Evolutionary conservation across 2,329 filamentous ascomycete species (phyloP).

Genomic region (Zasmidium citrigriseum): DNA sequence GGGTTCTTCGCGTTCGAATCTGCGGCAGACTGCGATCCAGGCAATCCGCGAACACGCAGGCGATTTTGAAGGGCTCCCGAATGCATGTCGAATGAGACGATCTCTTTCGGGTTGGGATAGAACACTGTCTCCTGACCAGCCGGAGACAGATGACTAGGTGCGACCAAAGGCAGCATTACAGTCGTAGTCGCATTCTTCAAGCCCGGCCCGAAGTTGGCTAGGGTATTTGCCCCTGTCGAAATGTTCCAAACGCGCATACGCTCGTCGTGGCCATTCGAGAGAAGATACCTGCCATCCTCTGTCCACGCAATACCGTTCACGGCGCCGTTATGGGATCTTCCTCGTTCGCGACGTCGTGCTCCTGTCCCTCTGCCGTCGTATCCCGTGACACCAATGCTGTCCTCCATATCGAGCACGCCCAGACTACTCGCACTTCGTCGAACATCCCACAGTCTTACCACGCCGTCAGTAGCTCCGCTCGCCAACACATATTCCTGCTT

Average conservation of each 20-base stretch:
- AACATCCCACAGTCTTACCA: slow-evolving; percentile 83
- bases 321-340: slow-evolving; percentile 71
- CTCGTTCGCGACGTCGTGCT: slow-evolving; percentile 40
- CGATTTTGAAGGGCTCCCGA: slow-evolving; percentile 73
- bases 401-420: slow-evolving; percentile 79
- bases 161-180: slow-evolving; percentile 44
- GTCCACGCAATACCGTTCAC: slow-evolving; percentile 88
- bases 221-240: slow-evolving; percentile 76
- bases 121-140: slow-evolving; percentile 68
- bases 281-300: slow-evolving; percentile 71
- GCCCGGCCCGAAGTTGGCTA: slow-evolving; percentile 82
- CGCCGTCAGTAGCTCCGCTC: slow-evolving; percentile 82
- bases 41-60: slow-evolving; percentile 61
- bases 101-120: slow-evolving; percentile 74
- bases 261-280: slow-evolving; percentile 81
- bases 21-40: slow-evolving; percentile 9
- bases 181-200: slow-evolving; percentile 66
- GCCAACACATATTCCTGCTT: slow-evolving; percentile 76
- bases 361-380: slow-evolving; percentile 48
- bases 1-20: slow-evolving; percentile 29
- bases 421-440: slow-evolving; percentile 75
- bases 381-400: slow-evolving; percentile 67
- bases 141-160: slow-evolving; percentile 62
- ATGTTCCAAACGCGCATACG: slow-evolving; percentile 87
- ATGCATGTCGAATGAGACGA: slow-evolving; percentile 77